These are phyloP conservation scores for Pestalotiopsis sp. DNA, from an alignment of 2,329 filamentous ascomycete species.

Conservation along the genomic window DNA sequence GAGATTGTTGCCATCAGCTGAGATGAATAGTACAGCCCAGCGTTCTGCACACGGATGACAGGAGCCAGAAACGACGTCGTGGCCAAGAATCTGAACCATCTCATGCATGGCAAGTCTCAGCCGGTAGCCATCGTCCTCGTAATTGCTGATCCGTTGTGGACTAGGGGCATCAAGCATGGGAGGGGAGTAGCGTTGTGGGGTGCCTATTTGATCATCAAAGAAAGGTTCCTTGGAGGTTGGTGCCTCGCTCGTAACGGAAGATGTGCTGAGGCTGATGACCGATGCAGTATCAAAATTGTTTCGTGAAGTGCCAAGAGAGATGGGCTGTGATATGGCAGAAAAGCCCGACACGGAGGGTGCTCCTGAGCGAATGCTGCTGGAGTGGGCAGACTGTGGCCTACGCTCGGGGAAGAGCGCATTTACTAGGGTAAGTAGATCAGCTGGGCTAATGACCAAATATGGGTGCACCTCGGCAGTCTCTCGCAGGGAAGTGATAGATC, in stretches of 20 bases:
- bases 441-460: conserved; percentile 77
- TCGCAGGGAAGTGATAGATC: conserved; percentile 71
- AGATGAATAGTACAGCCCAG: conserved; percentile 83
- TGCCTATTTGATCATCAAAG: conserved; percentile 56
- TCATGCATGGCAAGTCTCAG: conserved; percentile 71
- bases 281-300: conserved; percentile 69
- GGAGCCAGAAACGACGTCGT: conserved; percentile 65
- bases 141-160: conserved; percentile 50
- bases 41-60: conserved; percentile 81
- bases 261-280: conserved; percentile 72
- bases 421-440: conserved; percentile 78
- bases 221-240: conserved; percentile 68
- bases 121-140: conserved; percentile 67
- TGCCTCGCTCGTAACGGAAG: conserved; percentile 71
- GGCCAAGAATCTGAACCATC: conserved; percentile 67
- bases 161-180: conserved; percentile 47
- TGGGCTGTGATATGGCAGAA: conserved; percentile 69
- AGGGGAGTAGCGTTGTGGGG: conserved; percentile 58
- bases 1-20: conserved; percentile 70
- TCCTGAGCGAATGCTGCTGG: conserved; percentile 64
- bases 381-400: conserved; percentile 65
- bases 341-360: conserved; percentile 71
- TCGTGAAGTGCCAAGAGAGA: conserved; percentile 60
- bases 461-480: conserved; percentile 80
- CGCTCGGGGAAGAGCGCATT: conserved; percentile 83